phyloP scores from a whole-genome alignment of 345 rosid genomes.

The Eucalyptus cladocalyx region DNA sequence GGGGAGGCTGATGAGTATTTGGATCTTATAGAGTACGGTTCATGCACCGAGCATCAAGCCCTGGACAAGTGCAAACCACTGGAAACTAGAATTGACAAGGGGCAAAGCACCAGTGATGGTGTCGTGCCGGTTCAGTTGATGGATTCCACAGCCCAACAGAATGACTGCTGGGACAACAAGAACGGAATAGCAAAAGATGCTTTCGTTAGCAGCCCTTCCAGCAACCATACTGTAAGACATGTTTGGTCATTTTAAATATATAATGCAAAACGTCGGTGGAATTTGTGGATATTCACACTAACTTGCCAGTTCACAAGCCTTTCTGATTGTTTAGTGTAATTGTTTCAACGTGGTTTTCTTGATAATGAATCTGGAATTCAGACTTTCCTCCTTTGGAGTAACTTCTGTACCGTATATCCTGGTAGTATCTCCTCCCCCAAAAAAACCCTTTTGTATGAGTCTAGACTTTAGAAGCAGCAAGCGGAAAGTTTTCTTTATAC shows the following conservation, averaged over 20 bases:
- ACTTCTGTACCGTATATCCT: not conserved
- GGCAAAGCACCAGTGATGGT: not conserved
- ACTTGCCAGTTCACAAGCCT: not conserved
- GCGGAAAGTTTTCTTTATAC: not conserved
- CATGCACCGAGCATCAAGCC: not conserved
- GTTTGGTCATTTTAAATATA: not conserved
- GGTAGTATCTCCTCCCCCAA: not conserved
- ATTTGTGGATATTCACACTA: not conserved
- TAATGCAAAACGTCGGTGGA: not conserved
- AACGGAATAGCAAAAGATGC: not conserved
- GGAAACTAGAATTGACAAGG: not conserved
- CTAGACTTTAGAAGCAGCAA: not conserved
- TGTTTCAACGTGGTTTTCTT: not conserved
- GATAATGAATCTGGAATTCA: not conserved
- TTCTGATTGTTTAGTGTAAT: not conserved
- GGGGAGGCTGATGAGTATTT: not conserved
- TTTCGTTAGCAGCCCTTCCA: not conserved
- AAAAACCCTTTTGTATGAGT: not conserved
- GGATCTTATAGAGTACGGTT: not conserved
- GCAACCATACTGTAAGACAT: slow-evolving; percentile 5
- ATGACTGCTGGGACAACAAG: not conserved
- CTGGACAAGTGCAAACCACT: not conserved
- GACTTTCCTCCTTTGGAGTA: not conserved
- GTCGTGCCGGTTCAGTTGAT: not conserved
- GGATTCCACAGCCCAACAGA: not conserved